Conservation (phyloP, 352 stramenopile genomes). For the Hyphochytrium catenoides region DNA sequence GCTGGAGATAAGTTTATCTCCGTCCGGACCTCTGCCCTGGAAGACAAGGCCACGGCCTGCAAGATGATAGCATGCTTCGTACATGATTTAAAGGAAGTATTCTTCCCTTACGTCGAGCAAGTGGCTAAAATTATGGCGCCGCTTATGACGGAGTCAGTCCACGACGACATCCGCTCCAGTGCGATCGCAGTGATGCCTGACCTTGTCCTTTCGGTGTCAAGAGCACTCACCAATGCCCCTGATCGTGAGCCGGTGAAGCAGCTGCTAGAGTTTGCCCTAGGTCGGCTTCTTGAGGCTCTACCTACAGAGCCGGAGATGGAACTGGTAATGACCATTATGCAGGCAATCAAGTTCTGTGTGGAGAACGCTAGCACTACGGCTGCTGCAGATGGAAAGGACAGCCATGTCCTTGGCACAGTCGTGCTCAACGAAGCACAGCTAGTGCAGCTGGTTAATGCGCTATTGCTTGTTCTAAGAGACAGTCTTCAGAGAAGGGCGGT, state of each 20-base stretch:
- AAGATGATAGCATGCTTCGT: slow-evolving; percentile 46
- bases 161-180: slow-evolving; percentile 50
- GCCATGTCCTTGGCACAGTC: slow-evolving; percentile 15
- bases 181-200: slow-evolving; percentile 47
- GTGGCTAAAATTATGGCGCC: slow-evolving; percentile 49
- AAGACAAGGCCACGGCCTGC: slow-evolving; percentile 56
- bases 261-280: slow-evolving; percentile 53
- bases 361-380: slow-evolving; percentile 13
- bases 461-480: slow-evolving; percentile 42
- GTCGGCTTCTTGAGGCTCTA: slow-evolving; percentile 37
- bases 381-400: neutral
- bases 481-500: slow-evolving; percentile 47
- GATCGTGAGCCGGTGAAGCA: slow-evolving; percentile 28
- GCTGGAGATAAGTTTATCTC: slow-evolving; percentile 52
- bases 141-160: slow-evolving; percentile 48
- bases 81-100: slow-evolving; percentile 40
- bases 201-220: slow-evolving; percentile 24
- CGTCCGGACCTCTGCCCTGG: slow-evolving; percentile 45
- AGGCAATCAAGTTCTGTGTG: slow-evolving; percentile 48
- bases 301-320: slow-evolving; percentile 55
- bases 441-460: slow-evolving; percentile 30
- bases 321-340: slow-evolving; percentile 52
- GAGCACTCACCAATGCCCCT: neutral
- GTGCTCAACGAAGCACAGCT: slow-evolving; percentile 43
- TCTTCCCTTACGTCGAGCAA: slow-evolving; percentile 60